Evolutionary conservation across 2,329 filamentous ascomycete genomes (phyloP), one percentile per base, ranked within the genome.

Genomic region (Xylariales sp.): DNA sequence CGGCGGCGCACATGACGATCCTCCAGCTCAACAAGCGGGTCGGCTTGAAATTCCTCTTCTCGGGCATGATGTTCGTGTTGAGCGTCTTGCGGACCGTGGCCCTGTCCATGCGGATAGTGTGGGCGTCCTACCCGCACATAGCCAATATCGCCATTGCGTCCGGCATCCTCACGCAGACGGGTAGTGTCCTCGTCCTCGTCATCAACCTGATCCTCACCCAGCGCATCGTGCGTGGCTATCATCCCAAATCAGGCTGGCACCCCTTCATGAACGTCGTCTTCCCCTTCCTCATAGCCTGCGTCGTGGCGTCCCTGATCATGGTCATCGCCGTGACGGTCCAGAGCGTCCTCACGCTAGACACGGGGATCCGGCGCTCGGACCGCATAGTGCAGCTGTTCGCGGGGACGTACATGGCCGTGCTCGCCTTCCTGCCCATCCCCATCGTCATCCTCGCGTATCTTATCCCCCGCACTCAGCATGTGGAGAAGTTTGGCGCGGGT

Each of bases 141-240:
- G 67, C 80, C 59, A 73, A 77, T 63, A 72, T 88, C 64, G 83
- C 81, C 74, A 85, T 89, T 67, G 88, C 90, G 7, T 87, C 91
- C 3, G 84, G 84, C 71, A 86, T 96, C 75, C 89, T 96, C 73
- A 87, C 93, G 65, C 87, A 89, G 52, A 90, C 91, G 0, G 93
- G 93, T 49, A 89, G 94, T 16, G 77, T 97, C 41, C 79, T 97
- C 7, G 82, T 97, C 32, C 95, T 92, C 79, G 81, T 95, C 74
- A 82, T 93, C 79, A 96, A 97, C 80, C 80, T 97, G 49, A 81
- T 96, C 74, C 92, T 94, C 76, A 81, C 90, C 0, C 92, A 93
- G 79, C 89, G 93, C 53, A 84, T 97, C 32, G 79, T 96, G 18
- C 87, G 93, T 62, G 91, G 91, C 4, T 87, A 88, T 53, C 91